These are phyloP conservation scores for Bryoerythrophyllum caledonicum DNA, from an alignment of 225 moss, liverwort and hornwort genomes.

Conservation along the genomic window DNA sequence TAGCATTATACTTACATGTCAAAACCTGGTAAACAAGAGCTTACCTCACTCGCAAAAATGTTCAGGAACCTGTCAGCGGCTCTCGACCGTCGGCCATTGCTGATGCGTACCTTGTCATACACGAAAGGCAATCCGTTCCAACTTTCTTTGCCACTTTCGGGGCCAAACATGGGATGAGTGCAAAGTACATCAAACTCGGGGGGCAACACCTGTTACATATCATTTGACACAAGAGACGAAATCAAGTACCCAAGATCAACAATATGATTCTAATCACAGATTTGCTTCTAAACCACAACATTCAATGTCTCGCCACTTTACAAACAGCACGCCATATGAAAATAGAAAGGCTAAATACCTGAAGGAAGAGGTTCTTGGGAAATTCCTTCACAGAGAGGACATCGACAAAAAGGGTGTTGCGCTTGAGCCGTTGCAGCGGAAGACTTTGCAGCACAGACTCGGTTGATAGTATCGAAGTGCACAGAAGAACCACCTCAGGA, in stretches of 20 bases:
- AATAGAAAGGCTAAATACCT: conserved; percentile 51
- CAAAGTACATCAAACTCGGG: conserved; percentile 95
- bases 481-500: conserved; percentile 92
- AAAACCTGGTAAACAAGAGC: neutral
- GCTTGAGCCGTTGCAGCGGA: conserved; percentile 86
- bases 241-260: conserved; percentile 10
- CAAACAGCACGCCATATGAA: neutral
- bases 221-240: conserved; percentile 11
- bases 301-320: neutral
- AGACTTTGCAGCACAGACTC: conserved; percentile 72
- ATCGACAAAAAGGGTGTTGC: conserved; percentile 93
- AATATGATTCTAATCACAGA: neutral
- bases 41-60: conserved; percentile 88
- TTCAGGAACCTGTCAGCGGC: conserved; percentile 70
- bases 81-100: conserved; percentile 52
- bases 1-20: neutral
- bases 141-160: conserved; percentile 87
- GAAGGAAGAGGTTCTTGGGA: conserved; percentile 82
- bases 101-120: conserved; percentile 89
- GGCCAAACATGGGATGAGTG: conserved; percentile 99
- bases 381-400: conserved; percentile 99
- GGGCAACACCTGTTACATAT: conserved; percentile 70
- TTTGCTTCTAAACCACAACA: neutral
- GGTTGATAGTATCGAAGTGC: conserved; percentile 93
- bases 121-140: conserved; percentile 90